A percentile compares a stretch with the other conserved stretches of the same genome.
phyloP scores from a whole-genome alignment of 768 basidiomycete species.

The Epithele typhae region DNA sequence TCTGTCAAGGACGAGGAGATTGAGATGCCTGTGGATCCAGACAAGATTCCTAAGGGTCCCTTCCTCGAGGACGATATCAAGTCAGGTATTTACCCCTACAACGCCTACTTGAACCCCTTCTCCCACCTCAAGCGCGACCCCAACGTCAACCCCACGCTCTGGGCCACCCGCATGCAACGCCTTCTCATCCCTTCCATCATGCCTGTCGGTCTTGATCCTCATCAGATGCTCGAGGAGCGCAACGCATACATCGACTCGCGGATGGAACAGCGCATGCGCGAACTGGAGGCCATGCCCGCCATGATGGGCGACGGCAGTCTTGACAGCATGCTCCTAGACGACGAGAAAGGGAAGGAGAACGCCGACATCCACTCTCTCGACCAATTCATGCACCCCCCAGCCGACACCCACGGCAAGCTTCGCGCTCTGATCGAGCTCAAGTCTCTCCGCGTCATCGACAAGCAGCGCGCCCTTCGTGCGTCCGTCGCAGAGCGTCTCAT shows the following conservation, averaged over 20 bases:
- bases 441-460: slow-evolving; percentile 80
- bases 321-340: slow-evolving; percentile 44
- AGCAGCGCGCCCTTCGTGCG: slow-evolving; percentile 84
- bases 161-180: slow-evolving; percentile 71
- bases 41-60: slow-evolving; percentile 66
- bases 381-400: slow-evolving; percentile 43
- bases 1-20: slow-evolving; percentile 46
- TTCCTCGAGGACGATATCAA: slow-evolving; percentile 75
- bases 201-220: slow-evolving; percentile 89
- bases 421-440: slow-evolving; percentile 93
- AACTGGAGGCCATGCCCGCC: slow-evolving; percentile 75
- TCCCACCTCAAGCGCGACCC: slow-evolving; percentile 66
- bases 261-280: slow-evolving; percentile 81
- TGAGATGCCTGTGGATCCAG: slow-evolving; percentile 54
- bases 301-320: slow-evolving; percentile 77
- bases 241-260: slow-evolving; percentile 89
- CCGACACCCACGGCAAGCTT: slow-evolving; percentile 76
- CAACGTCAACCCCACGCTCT: slow-evolving; percentile 55
- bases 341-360: slow-evolving; percentile 28
- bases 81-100: slow-evolving; percentile 88
- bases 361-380: slow-evolving; percentile 20
- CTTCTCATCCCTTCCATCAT: slow-evolving; percentile 85
- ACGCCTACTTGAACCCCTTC: slow-evolving; percentile 84
- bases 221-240: slow-evolving; percentile 86
- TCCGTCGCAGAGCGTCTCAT: slow-evolving; percentile 82